These are phyloP conservation scores for Stipa capillata DNA, from an alignment of 176 grass and related monocot species.

Conservation along the genomic window DNA sequence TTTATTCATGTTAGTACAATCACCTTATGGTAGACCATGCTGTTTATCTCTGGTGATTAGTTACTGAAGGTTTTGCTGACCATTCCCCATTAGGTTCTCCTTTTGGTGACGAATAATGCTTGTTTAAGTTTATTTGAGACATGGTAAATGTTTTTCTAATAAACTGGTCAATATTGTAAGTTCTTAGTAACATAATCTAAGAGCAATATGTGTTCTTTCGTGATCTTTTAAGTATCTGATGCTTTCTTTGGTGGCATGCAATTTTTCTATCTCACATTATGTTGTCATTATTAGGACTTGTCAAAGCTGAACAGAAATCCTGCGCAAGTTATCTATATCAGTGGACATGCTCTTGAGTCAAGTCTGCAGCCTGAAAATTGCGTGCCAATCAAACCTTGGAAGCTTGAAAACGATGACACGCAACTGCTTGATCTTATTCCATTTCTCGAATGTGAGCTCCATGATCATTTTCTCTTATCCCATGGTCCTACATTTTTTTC, in stretches of 20 bases:
- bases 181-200: neutral
- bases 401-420: slow-evolving; percentile 88
- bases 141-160: neutral
- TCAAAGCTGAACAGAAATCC: slow-evolving; percentile 94
- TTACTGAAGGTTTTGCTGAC: neutral
- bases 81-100: neutral
- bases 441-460: slow-evolving; percentile 90
- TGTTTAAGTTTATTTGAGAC: neutral
- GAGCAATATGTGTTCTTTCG: neutral
- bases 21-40: neutral
- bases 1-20: neutral
- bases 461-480: too few species aligned
- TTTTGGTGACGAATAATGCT: neutral
- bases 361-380: slow-evolving; percentile 77
- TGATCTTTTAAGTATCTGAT: neutral
- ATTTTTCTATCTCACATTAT: neutral
- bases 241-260: neutral
- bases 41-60: slow-evolving; percentile 8
- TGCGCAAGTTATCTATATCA: slow-evolving; percentile 74
- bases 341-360: slow-evolving; percentile 78
- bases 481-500: neutral
- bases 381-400: slow-evolving; percentile 83
- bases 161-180: slow-evolving; percentile 5
- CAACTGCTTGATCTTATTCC: slow-evolving; percentile 93
- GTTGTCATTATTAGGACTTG: slow-evolving; percentile 58